Evolutionary conservation across 1,284 basidiomycete genomes (phyloP), one percentile per base, ranked within the genome.

Genomic region (Puccinia hordei): DNA sequence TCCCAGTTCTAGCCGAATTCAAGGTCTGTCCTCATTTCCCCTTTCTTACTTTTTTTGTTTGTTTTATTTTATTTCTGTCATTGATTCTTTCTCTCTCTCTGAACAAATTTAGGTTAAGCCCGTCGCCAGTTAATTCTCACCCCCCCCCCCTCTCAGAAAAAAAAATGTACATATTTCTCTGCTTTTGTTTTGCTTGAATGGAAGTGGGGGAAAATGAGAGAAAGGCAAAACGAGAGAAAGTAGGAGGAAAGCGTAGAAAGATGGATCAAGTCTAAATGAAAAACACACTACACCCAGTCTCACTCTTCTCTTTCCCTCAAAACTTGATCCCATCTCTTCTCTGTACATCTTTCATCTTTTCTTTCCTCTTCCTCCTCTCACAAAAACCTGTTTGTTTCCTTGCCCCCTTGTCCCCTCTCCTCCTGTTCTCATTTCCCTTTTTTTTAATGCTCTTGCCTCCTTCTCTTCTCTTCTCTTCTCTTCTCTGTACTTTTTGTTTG

Each of bases 21-120:
- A 82, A 93, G 95, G 93, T 95, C 86, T 86, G 93, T 91, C 27
- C 49, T 1, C 38, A 41, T 53, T 51, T n/a, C 5, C 22, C 30
- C 49, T 38, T 55, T 38, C 3, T 72, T 35, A 6, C 27, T 27
- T 71, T 51, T 17, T 12, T 27, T 17, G 30, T 22, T 46, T n/a
- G 1, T 55, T 55, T 22, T 53, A 15, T 55, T 55, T 53, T 1
- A 6, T 53, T 30, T 30, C 24, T 1, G 1, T 68, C 24, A n/a
- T 17, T n/a, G 4, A 41, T 68, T 46, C 30, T 63, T 35, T 63
- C 22, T 35, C 30, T 63, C 22, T 35, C 27, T 35, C 30, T n/a
- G 81, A 66, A 68, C 41, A 6, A 55, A 49, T 15, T 9, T 17
- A 49, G 46, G 46, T 24, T 69, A 81, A 84, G 87, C 83, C 87